Evolutionary conservation across 176 grass and related monocot genomes (phyloP), one percentile per base, ranked within the genome.

Genomic region (Lolium multiflorum): DNA sequence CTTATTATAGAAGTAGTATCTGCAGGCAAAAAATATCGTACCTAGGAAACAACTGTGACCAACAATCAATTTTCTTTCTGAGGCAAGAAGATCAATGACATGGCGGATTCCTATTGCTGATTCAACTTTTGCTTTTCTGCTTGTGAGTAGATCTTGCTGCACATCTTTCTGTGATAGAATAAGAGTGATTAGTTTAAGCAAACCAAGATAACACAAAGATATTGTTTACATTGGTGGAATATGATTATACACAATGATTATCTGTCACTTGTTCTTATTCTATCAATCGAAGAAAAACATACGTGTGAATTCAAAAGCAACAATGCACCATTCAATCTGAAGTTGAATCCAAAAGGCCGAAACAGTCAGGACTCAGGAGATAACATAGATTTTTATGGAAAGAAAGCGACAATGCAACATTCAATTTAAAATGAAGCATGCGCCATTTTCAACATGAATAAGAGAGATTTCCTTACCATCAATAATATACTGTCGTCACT

Each of bases 1-100:
- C n/a, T 72, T 72, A 55, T 78, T 63, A 39, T 35, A 35, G 31
- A 38, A 60, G 15, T 63, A 73, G 58, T 73, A 74, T 38, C 49
- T 47, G 9, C 52, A 84, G 60, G 25, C 8, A 49, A 4, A 80
- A 80, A 21, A 90, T 9, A 77, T 54, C 15, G 16, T 91, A 98
- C 96, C 96, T 88, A 98, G 62, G 77, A 98, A 89, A 85, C 93
- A 98, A 84, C 94, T 96, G 69, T 98, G 96, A 37, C 96, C 96
- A 83, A 98, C 90, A 85, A 96, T 92, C 72, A 98, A 81, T 78
- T 94, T 98, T 66, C 68, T 89, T 81, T 92, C 91, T 44, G 92
- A 96, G 82, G 90, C 88, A 89, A 98, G 92, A 89, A 98, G 93
- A 89, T 96, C 93, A 58, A 98, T 95, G 52, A 98, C 92, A 87